Conservation (phyloP, 306 rosid species). For the Comarum palustre region DNA sequence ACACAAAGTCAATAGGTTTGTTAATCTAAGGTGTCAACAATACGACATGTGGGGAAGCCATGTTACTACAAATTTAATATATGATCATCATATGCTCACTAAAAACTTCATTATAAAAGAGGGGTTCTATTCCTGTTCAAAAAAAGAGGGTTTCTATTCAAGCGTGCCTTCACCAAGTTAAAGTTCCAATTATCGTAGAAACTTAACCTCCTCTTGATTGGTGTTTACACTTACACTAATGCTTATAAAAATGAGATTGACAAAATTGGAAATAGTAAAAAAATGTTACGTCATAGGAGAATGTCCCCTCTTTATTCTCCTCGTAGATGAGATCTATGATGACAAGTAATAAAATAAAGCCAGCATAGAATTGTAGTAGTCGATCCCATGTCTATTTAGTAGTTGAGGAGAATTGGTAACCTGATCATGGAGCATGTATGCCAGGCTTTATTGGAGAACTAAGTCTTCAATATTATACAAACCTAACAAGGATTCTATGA, state of each 20-base stretch:
- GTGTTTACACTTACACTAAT: not conserved
- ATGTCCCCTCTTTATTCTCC: slow-evolving; percentile 4
- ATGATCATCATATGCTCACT: not conserved
- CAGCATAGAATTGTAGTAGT: not conserved
- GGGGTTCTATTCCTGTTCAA: no score
- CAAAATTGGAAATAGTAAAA: not conserved
- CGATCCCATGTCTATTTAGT: slow-evolving; percentile 3
- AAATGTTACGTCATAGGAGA: not conserved
- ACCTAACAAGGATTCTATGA: not conserved
- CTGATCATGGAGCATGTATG: slow-evolving; percentile 18
- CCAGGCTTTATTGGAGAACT: slow-evolving; percentile 13
- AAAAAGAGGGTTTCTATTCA: not conserved
- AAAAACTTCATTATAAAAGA: not conserved
- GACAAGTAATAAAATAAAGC: not conserved
- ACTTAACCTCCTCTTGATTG: slow-evolving; percentile 1
- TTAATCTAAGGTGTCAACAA: not conserved
- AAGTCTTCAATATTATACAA: not conserved
- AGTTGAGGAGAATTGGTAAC: not conserved
- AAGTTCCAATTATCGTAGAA: not conserved
- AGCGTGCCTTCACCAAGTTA: not conserved
- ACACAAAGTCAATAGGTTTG: not conserved
- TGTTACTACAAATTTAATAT: not conserved
- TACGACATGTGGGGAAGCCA: not conserved
- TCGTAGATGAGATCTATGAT: not conserved
- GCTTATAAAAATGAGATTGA: not conserved